Conservation (phyloP, 192 early-diverging fungal species). For the Entomortierella beljakovae region DNA sequence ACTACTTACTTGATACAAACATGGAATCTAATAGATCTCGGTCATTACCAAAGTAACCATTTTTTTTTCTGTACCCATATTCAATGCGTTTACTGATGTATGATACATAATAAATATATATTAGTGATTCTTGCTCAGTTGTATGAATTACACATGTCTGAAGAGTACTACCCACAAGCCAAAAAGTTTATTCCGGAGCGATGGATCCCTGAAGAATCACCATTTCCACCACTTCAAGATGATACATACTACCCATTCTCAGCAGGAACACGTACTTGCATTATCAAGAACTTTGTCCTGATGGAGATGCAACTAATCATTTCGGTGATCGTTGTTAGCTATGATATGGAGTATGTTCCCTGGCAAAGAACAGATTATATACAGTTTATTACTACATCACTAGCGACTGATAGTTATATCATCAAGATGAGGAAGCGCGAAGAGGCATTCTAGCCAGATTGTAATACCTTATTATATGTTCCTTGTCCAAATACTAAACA, state of each 20-base stretch:
- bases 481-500: too few species aligned
- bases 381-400: conserved; percentile 52
- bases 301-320: conserved; percentile 62
- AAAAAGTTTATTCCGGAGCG: conserved; percentile 28
- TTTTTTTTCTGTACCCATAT: neutral
- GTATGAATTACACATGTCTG: conserved; percentile 8
- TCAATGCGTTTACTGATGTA: neutral
- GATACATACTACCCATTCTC: conserved; percentile 60
- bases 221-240: conserved; percentile 20
- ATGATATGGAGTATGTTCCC: conserved; percentile 55
- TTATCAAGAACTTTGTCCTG: conserved; percentile 61
- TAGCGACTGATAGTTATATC: conserved; percentile 47
- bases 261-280: conserved; percentile 55
- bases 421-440: conserved; percentile 49
- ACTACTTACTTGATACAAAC: neutral
- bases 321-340: conserved; percentile 55
- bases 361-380: conserved; percentile 48
- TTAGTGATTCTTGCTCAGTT: conserved; percentile 26
- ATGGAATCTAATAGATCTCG: neutral
- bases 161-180: conserved; percentile 18
- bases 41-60: neutral
- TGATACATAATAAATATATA: neutral
- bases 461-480: too few species aligned
- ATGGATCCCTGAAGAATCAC: conserved; percentile 23
- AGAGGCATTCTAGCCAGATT: too few species aligned